phyloP scores from a whole-genome alignment of 108 stramenopile species.

The Ochromonas danica region DNA sequence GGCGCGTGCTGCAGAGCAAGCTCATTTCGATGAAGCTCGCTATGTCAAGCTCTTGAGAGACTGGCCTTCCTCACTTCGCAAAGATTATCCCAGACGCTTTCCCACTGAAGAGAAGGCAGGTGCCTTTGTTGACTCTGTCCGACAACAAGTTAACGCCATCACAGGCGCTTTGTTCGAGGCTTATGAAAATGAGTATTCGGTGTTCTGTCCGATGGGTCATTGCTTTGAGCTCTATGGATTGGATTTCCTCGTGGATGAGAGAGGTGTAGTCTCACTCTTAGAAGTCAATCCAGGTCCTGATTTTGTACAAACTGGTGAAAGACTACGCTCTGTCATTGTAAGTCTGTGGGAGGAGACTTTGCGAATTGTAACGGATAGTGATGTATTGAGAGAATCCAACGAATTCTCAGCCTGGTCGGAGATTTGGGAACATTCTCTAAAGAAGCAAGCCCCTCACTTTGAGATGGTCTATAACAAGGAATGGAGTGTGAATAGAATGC shows the following conservation, averaged over 20 bases:
- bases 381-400: neutral
- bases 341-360: neutral
- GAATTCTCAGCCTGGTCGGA: neutral
- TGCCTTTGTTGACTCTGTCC: neutral
- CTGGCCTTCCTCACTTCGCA: neutral
- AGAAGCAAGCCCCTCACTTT: neutral
- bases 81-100: neutral
- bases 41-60: conserved; percentile 44
- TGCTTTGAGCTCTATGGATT: conserved; percentile 69
- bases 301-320: conserved; percentile 59
- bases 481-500: conserved; percentile 7
- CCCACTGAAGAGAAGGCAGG: neutral
- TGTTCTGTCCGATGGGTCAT: conserved; percentile 54
- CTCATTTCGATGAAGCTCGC: conserved; percentile 54
- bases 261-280: conserved; percentile 51
- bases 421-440: no score
- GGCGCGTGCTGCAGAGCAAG: conserved; percentile 54
- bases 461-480: conserved; percentile 23
- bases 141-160: neutral
- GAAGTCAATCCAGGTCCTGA: conserved; percentile 66
- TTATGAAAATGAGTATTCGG: conserved; percentile 55
- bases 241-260: conserved; percentile 62
- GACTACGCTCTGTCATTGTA: conserved; percentile 38
- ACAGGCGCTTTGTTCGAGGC: conserved; percentile 37
- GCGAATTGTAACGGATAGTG: neutral